Percentiles rank a stretch among this genome's conserved stretches.
phyloP scores from a whole-genome alignment of 2,329 filamentous ascomycete species.

The Simplicillium sp. region DNA sequence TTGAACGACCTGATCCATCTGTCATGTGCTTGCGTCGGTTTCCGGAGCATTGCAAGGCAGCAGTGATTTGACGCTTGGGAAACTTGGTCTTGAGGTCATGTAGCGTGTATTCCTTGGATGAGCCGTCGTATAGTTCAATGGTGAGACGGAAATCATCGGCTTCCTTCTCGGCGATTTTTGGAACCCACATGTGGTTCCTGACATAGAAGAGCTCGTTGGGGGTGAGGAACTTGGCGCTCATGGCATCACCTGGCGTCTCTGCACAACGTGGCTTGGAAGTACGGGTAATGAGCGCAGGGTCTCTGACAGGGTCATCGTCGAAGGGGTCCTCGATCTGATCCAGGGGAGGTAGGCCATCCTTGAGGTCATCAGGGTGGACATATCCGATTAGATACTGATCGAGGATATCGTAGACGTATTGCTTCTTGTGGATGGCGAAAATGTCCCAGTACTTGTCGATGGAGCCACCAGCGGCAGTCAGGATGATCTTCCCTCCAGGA shows the following conservation, averaged over 20 bases:
- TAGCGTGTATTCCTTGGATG: conserved; percentile 41
- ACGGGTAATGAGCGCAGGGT: conserved; percentile 38
- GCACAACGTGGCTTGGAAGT: conserved; percentile 51
- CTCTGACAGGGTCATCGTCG: conserved; percentile 39
- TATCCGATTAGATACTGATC: conserved; percentile 55
- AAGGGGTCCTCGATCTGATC: conserved; percentile 53
- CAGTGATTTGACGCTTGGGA: conserved; percentile 38
- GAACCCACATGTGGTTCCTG: conserved; percentile 57
- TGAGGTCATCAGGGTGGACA: conserved; percentile 48
- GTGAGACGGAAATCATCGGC: conserved; percentile 34
- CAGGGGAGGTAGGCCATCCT: conserved; percentile 43
- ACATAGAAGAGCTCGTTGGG: conserved; percentile 49
- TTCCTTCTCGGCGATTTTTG: conserved; percentile 27
- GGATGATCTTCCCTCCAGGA: conserved; percentile 59
- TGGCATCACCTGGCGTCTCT: conserved; percentile 42
- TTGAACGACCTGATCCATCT: conserved; percentile 27
- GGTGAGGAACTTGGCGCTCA: conserved; percentile 42
- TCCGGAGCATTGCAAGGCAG: conserved; percentile 50
- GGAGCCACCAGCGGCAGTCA: conserved; percentile 53
- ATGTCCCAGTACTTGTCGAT: conserved; percentile 64
- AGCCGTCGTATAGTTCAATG: conserved; percentile 46
- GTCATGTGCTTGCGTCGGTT: conserved; percentile 53
- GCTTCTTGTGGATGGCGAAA: conserved; percentile 57
- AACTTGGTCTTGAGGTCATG: conserved; percentile 44
- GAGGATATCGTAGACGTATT: conserved; percentile 55